phyloP scores from a whole-genome alignment of 2,329 filamentous ascomycete species.

The Emergomyces orientalis region DNA sequence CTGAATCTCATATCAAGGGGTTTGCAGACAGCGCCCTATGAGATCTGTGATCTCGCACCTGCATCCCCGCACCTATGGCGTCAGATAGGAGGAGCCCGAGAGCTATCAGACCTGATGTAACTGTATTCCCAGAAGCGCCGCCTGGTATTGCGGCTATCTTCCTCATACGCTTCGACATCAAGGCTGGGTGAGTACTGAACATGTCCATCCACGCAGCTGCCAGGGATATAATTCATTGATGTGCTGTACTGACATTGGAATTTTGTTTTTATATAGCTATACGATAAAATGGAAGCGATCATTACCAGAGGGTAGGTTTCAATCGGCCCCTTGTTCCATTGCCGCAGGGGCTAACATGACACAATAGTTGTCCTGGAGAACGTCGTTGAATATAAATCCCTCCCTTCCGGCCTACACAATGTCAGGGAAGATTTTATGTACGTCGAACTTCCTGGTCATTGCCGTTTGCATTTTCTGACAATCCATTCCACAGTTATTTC shows the following conservation, averaged over 20 bases:
- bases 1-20: not conserved
- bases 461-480: not conserved
- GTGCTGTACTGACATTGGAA: conserved; percentile 1
- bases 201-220: too few relatives aligned
- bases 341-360: not conserved
- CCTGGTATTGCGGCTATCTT: conserved; percentile 65
- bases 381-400: conserved; percentile 88
- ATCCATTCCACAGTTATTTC: conserved; percentile 59
- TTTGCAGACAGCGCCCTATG: not conserved
- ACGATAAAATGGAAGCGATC: conserved; percentile 83
- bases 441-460: not conserved
- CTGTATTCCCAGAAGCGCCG: conserved; percentile 29
- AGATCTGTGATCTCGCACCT: not conserved
- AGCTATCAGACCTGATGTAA: conserved; percentile 27
- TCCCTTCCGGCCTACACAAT: conserved; percentile 86
- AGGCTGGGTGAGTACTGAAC: conserved; percentile 57
- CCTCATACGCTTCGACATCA: conserved; percentile 85
- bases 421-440: conserved; percentile 71
- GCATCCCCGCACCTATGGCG: conserved; percentile 12
- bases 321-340: not conserved
- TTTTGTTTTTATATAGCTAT: conserved; percentile 41
- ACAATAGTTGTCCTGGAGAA: conserved; percentile 58
- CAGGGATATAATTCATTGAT: not conserved
- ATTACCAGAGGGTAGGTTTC: conserved; percentile 50
- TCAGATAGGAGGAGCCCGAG: conserved; percentile 13